Evolutionary conservation across 768 basidiomycete genomes (phyloP), one percentile per base, ranked within the genome.

Genomic region (Cystofilobasidium macerans): DNA sequence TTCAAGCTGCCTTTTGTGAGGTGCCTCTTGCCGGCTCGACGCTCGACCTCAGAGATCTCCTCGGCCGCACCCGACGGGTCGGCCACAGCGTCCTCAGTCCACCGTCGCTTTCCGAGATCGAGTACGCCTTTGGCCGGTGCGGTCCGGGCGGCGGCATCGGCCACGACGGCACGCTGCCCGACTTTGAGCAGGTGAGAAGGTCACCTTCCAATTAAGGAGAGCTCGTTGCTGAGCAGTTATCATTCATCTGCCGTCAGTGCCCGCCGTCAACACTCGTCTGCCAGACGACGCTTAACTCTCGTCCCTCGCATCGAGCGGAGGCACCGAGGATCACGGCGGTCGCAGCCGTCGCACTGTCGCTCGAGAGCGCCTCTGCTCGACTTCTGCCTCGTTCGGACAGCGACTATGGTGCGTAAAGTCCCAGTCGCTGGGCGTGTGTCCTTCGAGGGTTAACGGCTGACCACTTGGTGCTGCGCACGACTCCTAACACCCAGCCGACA

Each of bases 401-500:
- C 38, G 58, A 60, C 26, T 60, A 28, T 9, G 38, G 58, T 60
- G 58, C 40, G 58, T 45, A n/a, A n/a, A n/a, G n/a, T n/a, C n/a
- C n/a, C n/a, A n/a, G n/a, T n/a, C n/a, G n/a, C n/a, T n/a, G n/a
- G n/a, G n/a, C n/a, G n/a, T n/a, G n/a, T n/a, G n/a, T n/a, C n/a
- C n/a, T n/a, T n/a, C n/a, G n/a, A n/a, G n/a, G n/a, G 30, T 57
- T 57, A 28, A 28, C 3, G 54, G 32, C 3, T 13, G 13, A 7
- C 36, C 57, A 40, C n/a, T 38, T 8, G 40, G 26, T 59, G 36
- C 35, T 20, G 16, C 24, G 22, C 24, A 13, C n/a, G n/a, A n/a
- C n/a, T n/a, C n/a, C n/a, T n/a, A n/a, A n/a, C n/a, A n/a, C n/a
- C 24, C 58, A 59, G 58, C 58, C 42, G 40, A 60, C 24, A 60